Evolutionary conservation across 1,284 basidiomycete genomes (phyloP), one percentile per base, ranked within the genome.

Genomic region (Irpex sp.): DNA sequence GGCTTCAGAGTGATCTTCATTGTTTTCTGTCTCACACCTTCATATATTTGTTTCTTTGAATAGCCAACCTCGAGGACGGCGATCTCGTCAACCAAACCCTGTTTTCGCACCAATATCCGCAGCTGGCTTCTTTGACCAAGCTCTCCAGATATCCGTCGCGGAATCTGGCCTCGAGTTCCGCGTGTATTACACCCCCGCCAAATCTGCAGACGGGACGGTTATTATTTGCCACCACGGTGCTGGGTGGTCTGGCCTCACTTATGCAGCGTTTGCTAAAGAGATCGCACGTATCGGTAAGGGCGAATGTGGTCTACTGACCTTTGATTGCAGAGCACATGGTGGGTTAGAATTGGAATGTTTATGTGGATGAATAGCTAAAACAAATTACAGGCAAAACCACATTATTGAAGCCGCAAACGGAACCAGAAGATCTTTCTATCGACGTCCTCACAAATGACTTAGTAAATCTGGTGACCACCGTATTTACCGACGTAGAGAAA

Each of bases 161-260:
- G 73, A 78, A 34, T 84, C 84, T 21, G 82, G 79, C 40, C 82
- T 93, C 4, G 85, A 89, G 57, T 85, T 88, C 68, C 82, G 94
- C 37, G 88, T 86, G 1, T 96, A 96, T 76, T 91, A 94, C 73
- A 90, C 92, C 0, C 82, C 79, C 44, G 83, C 83, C 3, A 81
- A 79, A 69, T 79, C 72, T 59, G 71, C 73, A 49, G 80, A 80
- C 47, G 82, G 81, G n/a, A 76, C 77, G 0, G 85, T 97, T 2
- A 85, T 98, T 71, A 82, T 98, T 2, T 93, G 93, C 74, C 96
- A 98, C 72, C 97, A 99, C 70, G 97, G 97, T 0, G 97, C 94
- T 0, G 97, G 97, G 2, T 94, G 94, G 71, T 89, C 89, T 0
- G 96, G 87, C 0, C 81, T 98, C 65, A 93, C 88, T 65, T 99